phyloP scores from a whole-genome alignment of 2,329 filamentous ascomycete genomes.

The Talaromyces rugulosus region DNA sequence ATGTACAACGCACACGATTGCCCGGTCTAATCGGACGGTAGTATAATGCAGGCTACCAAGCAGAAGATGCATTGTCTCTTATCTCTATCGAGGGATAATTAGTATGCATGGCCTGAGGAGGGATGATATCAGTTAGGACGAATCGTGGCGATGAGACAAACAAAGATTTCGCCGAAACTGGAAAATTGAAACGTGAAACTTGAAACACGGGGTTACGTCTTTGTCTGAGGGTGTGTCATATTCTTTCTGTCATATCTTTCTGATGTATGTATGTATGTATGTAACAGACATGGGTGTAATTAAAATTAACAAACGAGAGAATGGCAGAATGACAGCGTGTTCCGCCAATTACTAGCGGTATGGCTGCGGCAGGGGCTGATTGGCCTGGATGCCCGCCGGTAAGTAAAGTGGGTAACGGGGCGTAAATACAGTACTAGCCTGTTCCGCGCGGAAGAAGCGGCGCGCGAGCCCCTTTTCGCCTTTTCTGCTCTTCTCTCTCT shows the following conservation, averaged over 20 bases:
- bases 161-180: neutral
- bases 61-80: neutral
- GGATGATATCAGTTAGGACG: neutral
- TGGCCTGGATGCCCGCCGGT: neutral
- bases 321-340: neutral
- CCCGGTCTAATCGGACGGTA: neutral
- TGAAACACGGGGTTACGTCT: too few species aligned
- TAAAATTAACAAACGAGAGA: neutral
- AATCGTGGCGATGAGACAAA: neutral
- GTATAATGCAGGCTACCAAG: neutral
- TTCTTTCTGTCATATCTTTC: neutral
- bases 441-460: neutral
- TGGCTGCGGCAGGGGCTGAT: neutral
- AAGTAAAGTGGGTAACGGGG: neutral
- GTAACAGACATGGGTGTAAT: neutral
- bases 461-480: neutral
- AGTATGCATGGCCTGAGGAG: neutral
- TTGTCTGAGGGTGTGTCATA: too few species aligned
- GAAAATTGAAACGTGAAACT: too few species aligned
- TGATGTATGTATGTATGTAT: neutral
- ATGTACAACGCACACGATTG: neutral
- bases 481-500: neutral
- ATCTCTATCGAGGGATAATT: neutral
- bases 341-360: neutral
- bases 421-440: neutral